These are phyloP conservation scores for Plectosphaerella sp. DNA, from an alignment of 2,329 filamentous ascomycete genomes.

Conservation along the genomic window DNA sequence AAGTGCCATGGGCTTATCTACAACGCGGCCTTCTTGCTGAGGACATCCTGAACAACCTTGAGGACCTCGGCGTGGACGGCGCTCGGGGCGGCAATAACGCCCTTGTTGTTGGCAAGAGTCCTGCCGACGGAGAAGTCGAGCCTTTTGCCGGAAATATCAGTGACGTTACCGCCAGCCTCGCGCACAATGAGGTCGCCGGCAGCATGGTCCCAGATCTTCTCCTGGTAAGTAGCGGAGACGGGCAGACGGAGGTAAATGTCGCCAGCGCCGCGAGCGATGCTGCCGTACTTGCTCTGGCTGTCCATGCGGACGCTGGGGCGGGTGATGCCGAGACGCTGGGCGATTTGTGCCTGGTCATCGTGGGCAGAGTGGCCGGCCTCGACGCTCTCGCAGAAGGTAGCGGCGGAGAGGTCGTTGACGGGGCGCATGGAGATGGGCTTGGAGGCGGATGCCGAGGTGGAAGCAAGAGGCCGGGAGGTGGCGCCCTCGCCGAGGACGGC, in stretches of 20 bases:
- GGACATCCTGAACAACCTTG: slow-evolving; percentile 74
- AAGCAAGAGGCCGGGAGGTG: slow-evolving; percentile 67
- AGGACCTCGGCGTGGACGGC: slow-evolving; percentile 74
- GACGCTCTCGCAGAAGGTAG: slow-evolving; percentile 95
- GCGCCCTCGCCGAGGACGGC: slow-evolving; percentile 78
- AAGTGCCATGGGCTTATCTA: slow-evolving; percentile 1
- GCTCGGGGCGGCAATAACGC: slow-evolving; percentile 82
- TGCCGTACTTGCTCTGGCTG: slow-evolving; percentile 96
- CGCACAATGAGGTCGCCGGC: slow-evolving; percentile 91
- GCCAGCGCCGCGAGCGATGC: slow-evolving; percentile 87
- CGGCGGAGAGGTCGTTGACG: slow-evolving; percentile 67
- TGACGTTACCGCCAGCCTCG: slow-evolving; percentile 89
- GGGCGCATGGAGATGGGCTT: slow-evolving; percentile 76
- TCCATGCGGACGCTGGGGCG: slow-evolving; percentile 92
- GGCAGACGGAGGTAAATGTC: slow-evolving; percentile 93
- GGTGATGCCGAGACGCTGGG: slow-evolving; percentile 79
- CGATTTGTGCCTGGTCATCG: slow-evolving; percentile 80
- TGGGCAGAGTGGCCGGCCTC: slow-evolving; percentile 91
- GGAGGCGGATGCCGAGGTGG: slow-evolving; percentile 43
- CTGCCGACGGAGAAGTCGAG: slow-evolving; percentile 84
- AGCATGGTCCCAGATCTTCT: slow-evolving; percentile 99
- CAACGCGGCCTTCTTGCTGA: slow-evolving; percentile 31
- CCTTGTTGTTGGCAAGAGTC: slow-evolving; percentile 86
- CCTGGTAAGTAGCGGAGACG: slow-evolving; percentile 80
- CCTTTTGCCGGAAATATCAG: slow-evolving; percentile 78